Evolutionary conservation across 352 stramenopile genomes (phyloP), one percentile per base, ranked within the genome.

Genomic region (Globisporangium middletonii): DNA sequence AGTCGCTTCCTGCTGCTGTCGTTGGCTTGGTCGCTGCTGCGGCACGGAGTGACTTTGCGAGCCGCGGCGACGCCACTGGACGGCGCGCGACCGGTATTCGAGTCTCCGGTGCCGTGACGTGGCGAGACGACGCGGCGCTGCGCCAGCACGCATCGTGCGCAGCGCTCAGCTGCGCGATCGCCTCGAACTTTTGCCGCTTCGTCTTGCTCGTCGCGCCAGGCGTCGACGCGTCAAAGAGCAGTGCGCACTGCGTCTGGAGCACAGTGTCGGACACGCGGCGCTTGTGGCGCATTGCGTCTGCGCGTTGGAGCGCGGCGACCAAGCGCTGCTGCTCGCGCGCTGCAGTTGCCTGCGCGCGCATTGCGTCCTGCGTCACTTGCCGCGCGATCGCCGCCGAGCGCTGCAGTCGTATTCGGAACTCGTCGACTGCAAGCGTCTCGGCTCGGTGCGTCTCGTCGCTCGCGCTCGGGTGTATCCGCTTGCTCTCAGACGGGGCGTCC

Each of bases 331-430:
- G 75, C 27, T 72, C 44, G 8, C 56, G 38, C 65, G 85, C 55
- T 27, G 27, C 65, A 65, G 8, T 35, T 35, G 50, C 62, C 12
- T 68, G 69, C 4, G 75, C 70, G 19, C 60, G 68, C 2, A 62
- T 66, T 0, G 73, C 65, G 49, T 84, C 61, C 1, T 70, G 64
- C 41, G 77, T 64, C 16, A 88, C 57, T 18, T 55, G 65, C 6
- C 67, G 65, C 0, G 72, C 71, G 35, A 88, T 65, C 28, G 68
- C 73, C n/a, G 75, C 65, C 19, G 72, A 84, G 6, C 72, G 78
- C 42, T 62, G 65, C 60, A 91, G 45, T 67, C 70, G 75, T 88
- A 87, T 91, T 73, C 77, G 77, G 48, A 87, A 89, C 37, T 72
- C 69, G 37, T 88, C 75, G 37, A 85, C 49, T 1, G 63, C 59